Evolutionary conservation across 257 asterid species (phyloP), one percentile per base, ranked within the genome.

Genomic region (Mentha longifolia): DNA sequence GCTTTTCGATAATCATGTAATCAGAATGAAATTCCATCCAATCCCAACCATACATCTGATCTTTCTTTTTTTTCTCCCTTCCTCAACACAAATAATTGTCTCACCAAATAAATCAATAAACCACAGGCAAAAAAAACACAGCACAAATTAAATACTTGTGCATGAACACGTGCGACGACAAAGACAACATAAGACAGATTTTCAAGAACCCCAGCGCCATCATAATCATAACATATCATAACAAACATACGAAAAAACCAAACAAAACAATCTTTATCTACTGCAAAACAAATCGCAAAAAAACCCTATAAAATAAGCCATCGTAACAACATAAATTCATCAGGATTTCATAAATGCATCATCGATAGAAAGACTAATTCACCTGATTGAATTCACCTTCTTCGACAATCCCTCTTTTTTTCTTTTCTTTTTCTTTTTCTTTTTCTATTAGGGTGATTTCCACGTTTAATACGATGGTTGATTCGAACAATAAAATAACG

Each of bases 351-450:
- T 19, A 52, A 16, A 33, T 46, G 71, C 5, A 31, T 31, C 25
- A 61, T 51, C n/a, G 39, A 51, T 16, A 58, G 35, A 60, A 0
- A 50, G 51, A 54, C 9, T 42, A 15, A 30, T 31, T 22, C 71
- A 74, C 80, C 84, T 33, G 42, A 68, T 41, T 8, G 56, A 68
- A 64, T 67, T 46, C 33, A 30, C 58, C 50, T 67, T 50, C 28
- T 42, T 43, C 28, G 10, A 12, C 11, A 52, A 50, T 15, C 54
- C 2, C 15, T 9, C 3, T 22, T 46, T 60, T 7, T 9, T 42
- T 28, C 2, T 35, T 49, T 39, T 14, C 5, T 6, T 15, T 1
- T 13, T 6, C 51, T 52, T 49, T 2, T n/a, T n/a, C n/a, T n/a
- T n/a, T 42, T 5, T 0, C 25, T 25, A 13, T 43, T 19, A 4